A percentile compares a stretch with the other conserved stretches of the same genome.
Conservation (phyloP, 164 flowering plant genomes). For the Cinnamomum chago region DNA sequence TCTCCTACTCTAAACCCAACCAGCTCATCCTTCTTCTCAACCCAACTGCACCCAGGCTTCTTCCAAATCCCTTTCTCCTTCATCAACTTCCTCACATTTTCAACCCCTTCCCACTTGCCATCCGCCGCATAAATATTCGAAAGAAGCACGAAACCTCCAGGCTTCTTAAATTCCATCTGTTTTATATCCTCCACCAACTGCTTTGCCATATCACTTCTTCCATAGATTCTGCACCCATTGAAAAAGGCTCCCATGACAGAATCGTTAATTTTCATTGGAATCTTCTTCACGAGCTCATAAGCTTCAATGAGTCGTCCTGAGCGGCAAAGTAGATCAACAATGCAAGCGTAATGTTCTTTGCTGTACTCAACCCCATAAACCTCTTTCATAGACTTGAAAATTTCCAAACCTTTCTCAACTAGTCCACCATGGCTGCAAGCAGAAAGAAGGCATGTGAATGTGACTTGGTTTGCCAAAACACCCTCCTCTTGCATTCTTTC, state of each 20-base stretch:
- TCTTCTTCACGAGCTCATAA: slow-evolving; percentile 43
- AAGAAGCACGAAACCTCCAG: slow-evolving; percentile 50
- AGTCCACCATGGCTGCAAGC: slow-evolving; percentile 72
- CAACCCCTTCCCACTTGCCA: slow-evolving; percentile 58
- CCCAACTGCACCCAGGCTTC: slow-evolving; percentile 41
- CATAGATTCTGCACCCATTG: slow-evolving; percentile 62
- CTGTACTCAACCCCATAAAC: slow-evolving; percentile 24
- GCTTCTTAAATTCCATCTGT: slow-evolving; percentile 31
- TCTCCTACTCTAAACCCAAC: slow-evolving; percentile 6
- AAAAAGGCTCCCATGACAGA: slow-evolving; percentile 61
- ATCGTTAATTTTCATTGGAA: slow-evolving; percentile 37
- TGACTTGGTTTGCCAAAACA: slow-evolving; percentile 42
- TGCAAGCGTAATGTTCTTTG: slow-evolving; percentile 61
- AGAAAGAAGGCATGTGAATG: slow-evolving; percentile 53
- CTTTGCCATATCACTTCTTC: slow-evolving; percentile 54
- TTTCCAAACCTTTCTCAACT: slow-evolving; percentile 46
- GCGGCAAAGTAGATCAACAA: slow-evolving; percentile 60
- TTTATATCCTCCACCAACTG: slow-evolving; percentile 32
- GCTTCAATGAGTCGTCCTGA: slow-evolving; percentile 59
- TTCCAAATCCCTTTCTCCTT: slow-evolving; percentile 42
- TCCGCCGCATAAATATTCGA: slow-evolving; percentile 68
- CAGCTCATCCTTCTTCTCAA: slow-evolving; percentile 20
- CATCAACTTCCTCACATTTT: slow-evolving; percentile 56
- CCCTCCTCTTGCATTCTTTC: slow-evolving; percentile 51
- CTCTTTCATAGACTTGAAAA: slow-evolving; percentile 47